Evolutionary conservation across 257 asterid species (phyloP), one percentile per base, ranked within the genome.

Genomic region (Ocimum tenuiflorum): DNA sequence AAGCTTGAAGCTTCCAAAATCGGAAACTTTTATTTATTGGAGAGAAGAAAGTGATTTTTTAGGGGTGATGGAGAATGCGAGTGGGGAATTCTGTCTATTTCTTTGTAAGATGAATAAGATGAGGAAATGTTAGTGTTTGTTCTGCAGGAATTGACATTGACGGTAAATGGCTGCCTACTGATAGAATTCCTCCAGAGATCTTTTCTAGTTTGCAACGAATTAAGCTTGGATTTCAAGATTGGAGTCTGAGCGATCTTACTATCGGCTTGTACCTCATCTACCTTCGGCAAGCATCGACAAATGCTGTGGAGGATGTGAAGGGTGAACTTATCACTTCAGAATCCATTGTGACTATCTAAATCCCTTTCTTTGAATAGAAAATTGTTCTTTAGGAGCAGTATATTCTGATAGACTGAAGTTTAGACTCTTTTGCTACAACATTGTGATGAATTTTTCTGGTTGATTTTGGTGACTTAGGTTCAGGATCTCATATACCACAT

Each of bases 241-340:
- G 99, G 99, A 90, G 88, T 82, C 78, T 94, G 35, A 81, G 96
- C 72, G 97, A 94, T 80, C 91, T 94, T 64, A 94, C 99, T 1
- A 54, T 86, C 64, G 99, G 97, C 65, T 77, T 94, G 78, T 94
- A 86, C 81, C 95, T 88, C 60, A 74, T 94, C 36, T 90, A 94
- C 79, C 91, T 94, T 73, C 90, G 70, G 73, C 97, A 90, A 76
- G 92, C 97, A 65, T 85, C 99, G 52, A 74, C 74, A 33, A 72
- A 73, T 52, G 72, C 78, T 36, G 74, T 73, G 36, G 96, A 90
- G 68, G 91, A 86, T 60, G 80, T 94, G 70, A 88, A 69, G 80
- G 99, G 96, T 33, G 88, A 84, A 72, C 63, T 72, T 52, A 76
- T 94, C 83, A 70, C 81, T 46, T 90, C 96, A 11, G 97, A 90